Evolutionary conservation across 257 asterid genomes (phyloP), one percentile per base, ranked within the genome.

Genomic region (Petunia axillaris): DNA sequence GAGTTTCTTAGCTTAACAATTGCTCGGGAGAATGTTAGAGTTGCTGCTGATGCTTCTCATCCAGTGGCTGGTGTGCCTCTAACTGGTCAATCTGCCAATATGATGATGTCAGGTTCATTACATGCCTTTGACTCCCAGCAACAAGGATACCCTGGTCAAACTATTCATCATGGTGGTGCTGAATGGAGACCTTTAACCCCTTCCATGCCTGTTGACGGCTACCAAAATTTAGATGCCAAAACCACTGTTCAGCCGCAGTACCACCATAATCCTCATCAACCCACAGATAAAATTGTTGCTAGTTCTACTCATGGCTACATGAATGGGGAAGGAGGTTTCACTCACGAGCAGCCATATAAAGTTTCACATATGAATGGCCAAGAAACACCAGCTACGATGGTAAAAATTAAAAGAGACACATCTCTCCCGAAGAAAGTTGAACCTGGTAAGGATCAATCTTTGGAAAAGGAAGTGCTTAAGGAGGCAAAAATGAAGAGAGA

Each of bases 1-100:
- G 98, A 93, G 65, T 89, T 94, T 55, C 87, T 89, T 46, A 74
- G 90, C 77, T 88, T 89, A 76, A 82, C 87, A 78, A 86, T 71
- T 55, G 95, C 82, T 64, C 87, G 89, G 79, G 93, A 85, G 85
- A 79, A 89, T 36, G 87, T 83, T 73, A 86, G 75, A 83, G 81
- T 79, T 80, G 86, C 85, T 10, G 88, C 68, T 75, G 85, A 73
- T 76, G 53, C 86, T 77, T n/a, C 82, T 50, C 90, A 75, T 73
- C 84, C 88, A 76, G 80, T 60, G 80, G 86, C 76, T 48, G 88
- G 82, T 43, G 68, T 86, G 73, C 85, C 89, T 79, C 81, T 79
- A 64, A 75, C 86, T 48, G 86, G 84, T 84, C 88, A 80, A 78
- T 76, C 91, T 85, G 87, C 93, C 80, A 91, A 83, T 60, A 52